Conservation (phyloP, 2,329 filamentous ascomycete genomes). For the Apiospora rasikravindrae region DNA sequence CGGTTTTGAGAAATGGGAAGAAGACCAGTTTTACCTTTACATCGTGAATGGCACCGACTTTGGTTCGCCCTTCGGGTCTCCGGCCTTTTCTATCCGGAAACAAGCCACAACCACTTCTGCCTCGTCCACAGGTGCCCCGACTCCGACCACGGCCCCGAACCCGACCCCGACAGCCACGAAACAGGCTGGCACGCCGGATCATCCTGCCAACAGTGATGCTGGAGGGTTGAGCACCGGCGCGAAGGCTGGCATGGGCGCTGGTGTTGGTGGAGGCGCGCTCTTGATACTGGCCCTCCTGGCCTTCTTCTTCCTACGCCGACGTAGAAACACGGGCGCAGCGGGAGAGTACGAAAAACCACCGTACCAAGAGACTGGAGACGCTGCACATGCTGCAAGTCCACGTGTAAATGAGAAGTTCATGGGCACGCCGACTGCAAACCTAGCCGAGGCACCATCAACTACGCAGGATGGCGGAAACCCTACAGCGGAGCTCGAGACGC, state of each 20-base stretch:
- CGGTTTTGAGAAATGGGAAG: background rate
- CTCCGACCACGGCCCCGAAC: background rate
- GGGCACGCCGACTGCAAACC: background rate
- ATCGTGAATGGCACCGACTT: constrained; percentile 20
- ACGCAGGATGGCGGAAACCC: background rate
- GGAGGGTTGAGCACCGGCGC: constrained; percentile 37
- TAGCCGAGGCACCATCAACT: background rate
- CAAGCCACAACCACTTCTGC: background rate
- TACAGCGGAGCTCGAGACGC: background rate
- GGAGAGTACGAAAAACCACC: background rate
- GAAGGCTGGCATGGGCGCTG: constrained; percentile 42
- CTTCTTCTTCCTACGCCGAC: constrained; percentile 28
- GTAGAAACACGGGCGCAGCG: background rate
- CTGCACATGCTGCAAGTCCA: background rate
- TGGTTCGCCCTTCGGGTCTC: constrained; percentile 1
- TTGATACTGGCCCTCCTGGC: constrained; percentile 30
- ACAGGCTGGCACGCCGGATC: background rate
- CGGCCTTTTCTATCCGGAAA: constrained; percentile 1
- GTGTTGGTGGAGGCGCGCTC: constrained; percentile 34
- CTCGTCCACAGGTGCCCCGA: background rate
- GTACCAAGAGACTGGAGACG: background rate
- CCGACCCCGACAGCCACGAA: background rate
- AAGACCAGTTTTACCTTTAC: background rate
- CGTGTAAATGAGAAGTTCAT: background rate
- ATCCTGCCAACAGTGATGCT: background rate